Evolutionary conservation across 192 early-diverging fungal genomes (phyloP), one percentile per base, ranked within the genome.

Genomic region (Podila epicladia): DNA sequence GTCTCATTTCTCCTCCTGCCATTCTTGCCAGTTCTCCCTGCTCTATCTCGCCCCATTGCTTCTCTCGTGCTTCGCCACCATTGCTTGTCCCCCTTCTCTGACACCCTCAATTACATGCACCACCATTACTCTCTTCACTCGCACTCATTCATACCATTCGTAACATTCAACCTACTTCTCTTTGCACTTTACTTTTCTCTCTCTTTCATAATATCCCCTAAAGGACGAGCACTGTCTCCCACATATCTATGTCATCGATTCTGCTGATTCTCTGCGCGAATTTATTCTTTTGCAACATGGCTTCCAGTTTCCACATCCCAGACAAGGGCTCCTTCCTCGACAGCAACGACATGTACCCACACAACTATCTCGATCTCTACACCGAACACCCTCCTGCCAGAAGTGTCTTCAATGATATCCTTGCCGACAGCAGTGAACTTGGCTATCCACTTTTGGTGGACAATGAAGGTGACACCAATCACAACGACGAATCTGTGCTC

Each of bases 221-320:
- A 55, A 24, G 20, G 53, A n/a, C 24, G 20, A 24, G 53, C 53
- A 55, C 3, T 55, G 53, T 55, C 53, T 55, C 24, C 53, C 22
- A 26, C 20, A 26, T 24, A 55, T 24, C 53, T 55, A 55, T 55
- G 53, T 22, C 53, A 55, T 26, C n/a, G 20, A 55, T 26, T 26
- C 53, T 55, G 53, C n/a, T 55, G n/a, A n/a, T 55, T n/a, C 9
- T 55, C 53, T 55, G n/a, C 24, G 53, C 53, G n/a, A 55, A 26
- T 55, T n/a, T 55, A 55, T 26, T 55, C 20, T 55, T 55, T 55
- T 55, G n/a, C 53, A 55, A 55, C 6, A 55, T 55, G 53, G 53
- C 53, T 20, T 55, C 53, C 20, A 55, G 53, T 55, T 55, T 55
- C 53, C 53, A 55, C 53, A 55, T 55, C 53, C 53, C 53, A 55